Conservation (phyloP, 345 rosid species). For the Murraya koenigii region DNA sequence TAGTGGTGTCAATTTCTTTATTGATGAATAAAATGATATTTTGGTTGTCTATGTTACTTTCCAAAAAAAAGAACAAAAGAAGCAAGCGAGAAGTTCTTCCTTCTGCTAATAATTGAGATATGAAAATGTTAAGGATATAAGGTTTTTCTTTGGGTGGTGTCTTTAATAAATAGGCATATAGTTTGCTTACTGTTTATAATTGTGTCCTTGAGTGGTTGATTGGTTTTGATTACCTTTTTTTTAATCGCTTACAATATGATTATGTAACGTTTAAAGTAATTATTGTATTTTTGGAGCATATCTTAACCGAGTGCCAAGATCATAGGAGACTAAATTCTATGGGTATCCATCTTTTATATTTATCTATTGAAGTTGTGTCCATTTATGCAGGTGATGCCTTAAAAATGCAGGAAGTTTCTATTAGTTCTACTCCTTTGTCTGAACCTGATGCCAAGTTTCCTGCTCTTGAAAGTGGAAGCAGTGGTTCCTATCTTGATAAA, state of each 20-base stretch:
- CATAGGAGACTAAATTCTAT: not conserved
- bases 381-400: slow-evolving; percentile 26
- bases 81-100: not conserved
- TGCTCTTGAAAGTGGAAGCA: slow-evolving; percentile 30
- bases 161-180: not conserved
- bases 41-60: not conserved
- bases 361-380: slow-evolving; percentile 2
- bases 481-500: slow-evolving; percentile 36
- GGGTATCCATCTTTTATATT: not conserved
- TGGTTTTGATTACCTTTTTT: not conserved
- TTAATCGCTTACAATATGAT: not conserved
- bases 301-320: not conserved
- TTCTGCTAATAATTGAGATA: not conserved
- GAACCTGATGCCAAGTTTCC: slow-evolving; percentile 33
- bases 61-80: not conserved
- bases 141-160: not conserved
- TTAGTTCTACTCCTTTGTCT: slow-evolving; percentile 21
- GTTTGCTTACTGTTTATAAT: not conserved
- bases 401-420: slow-evolving; percentile 19
- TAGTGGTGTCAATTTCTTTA: not conserved
- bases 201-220: not conserved
- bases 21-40: not conserved
- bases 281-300: not conserved
- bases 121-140: not conserved
- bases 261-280: not conserved